Base-by-base conservation (phyloP, 768 basidiomycete species). In the Leucosporidium scottii region DNA sequence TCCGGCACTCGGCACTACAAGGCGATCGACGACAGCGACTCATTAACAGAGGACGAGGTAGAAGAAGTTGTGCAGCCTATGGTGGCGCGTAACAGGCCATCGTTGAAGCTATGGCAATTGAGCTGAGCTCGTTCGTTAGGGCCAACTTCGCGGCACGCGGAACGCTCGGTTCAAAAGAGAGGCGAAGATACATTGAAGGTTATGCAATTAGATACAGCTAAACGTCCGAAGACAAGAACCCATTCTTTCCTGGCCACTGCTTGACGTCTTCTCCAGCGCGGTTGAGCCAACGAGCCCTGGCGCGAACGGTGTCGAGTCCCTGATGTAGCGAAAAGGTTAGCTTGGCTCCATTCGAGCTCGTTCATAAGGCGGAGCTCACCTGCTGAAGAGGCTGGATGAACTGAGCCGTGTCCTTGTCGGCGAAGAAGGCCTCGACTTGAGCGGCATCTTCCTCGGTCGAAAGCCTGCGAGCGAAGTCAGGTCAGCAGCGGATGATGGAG, bases 391-490 rank as follows among this genome's bases (percentile, higher is more conserved):
- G 30, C 12, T 51, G 61, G 20, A 23, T 44, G 53, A 31, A 62
- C 28, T 23, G 12, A 17, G 50, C 7, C 2, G 49, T 51, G 8
- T 62, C 61, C 27, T 59, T 76, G 87, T 80, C 73, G 82, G 80
- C 79, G 85, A 90, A 77, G 82, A 90, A 94, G 6, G 79, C 83
- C 61, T 82, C 82, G 20, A 85, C 82, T 27, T 80, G 81, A 61
- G 85, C 79, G 51, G 83, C 81, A 79, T 96, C 93, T 66, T 84
- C 78, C 69, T 86, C 79, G 27, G 84, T 85, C n/a, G 87, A 84
- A 64, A 93, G 80, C 36, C 79, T 78, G 59, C 12, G 21, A n/a
- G 6, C n/a, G 27, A 25, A 18, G 6, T 30, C 5, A 21, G 25
- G 54, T 55, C 28, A 55, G 39, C 5, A n/a, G 54, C 28, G 54